A percentile compares a stretch with the other conserved stretches of the same genome.
These are phyloP conservation scores for Penicillium turbatum DNA, from an alignment of 495 filamentous ascomycete species.

Conservation along the genomic window DNA sequence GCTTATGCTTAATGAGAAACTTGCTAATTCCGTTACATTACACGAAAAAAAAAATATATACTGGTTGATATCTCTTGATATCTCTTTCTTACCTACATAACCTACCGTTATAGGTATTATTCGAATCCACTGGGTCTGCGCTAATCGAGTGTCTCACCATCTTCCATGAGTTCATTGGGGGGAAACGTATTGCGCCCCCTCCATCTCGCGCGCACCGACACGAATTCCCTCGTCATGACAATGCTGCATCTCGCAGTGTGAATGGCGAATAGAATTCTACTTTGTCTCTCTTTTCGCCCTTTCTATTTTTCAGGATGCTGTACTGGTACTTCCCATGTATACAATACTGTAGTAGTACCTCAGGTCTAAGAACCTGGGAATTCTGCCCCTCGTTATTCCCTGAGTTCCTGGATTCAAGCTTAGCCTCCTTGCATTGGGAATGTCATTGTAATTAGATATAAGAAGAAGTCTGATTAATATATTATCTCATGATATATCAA, in stretches of 20 bases:
- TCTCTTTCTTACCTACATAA: too few relatives aligned
- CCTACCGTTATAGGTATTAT: not conserved
- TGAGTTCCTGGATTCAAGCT: not conserved
- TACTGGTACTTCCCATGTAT: not conserved
- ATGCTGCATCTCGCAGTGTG: not conserved
- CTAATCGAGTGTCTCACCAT: constrained; percentile 6
- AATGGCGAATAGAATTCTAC: not conserved
- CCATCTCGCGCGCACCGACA: constrained; percentile 26
- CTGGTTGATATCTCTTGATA: too few relatives aligned
- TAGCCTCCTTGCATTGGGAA: constrained; percentile 12
- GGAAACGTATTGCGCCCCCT: constrained; percentile 15
- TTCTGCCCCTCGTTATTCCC: constrained; percentile 6
- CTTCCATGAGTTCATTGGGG: not conserved
- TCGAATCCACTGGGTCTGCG: not conserved
- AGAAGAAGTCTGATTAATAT: too few relatives aligned
- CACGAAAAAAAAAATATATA: too few relatives aligned
- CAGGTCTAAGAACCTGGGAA: not conserved
- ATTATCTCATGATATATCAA: too few relatives aligned
- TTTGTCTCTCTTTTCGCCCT: not conserved
- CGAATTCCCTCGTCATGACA: not conserved
- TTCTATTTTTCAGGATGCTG: too few relatives aligned
- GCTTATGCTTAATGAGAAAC: too few relatives aligned
- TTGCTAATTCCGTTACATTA: too few relatives aligned
- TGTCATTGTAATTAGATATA: too few relatives aligned
- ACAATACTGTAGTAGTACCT: not conserved